A percentile compares a stretch with the other conserved stretches of the same genome.
Conservation (phyloP, 495 filamentous ascomycete genomes). For the Xylaria sp. region DNA sequence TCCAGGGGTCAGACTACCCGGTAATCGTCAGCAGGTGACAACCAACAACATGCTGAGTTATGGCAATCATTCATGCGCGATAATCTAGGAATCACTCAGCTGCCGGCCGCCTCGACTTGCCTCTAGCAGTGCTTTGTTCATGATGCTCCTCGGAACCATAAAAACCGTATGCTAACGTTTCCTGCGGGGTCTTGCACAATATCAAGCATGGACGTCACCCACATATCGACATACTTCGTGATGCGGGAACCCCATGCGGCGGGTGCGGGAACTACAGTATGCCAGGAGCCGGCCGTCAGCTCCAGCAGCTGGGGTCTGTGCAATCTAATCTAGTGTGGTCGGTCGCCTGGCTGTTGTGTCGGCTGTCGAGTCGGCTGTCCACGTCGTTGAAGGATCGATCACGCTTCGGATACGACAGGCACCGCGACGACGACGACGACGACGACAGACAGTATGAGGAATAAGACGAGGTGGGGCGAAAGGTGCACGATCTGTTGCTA, state of each 20-base stretch:
- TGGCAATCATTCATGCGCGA: constrained; percentile 15
- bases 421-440: constrained; percentile 3
- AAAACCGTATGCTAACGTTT: neutral
- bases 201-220: constrained; percentile 5
- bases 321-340: neutral
- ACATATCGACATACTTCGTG: constrained; percentile 19
- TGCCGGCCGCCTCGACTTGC: constrained; percentile 29
- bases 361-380: constrained; percentile 8
- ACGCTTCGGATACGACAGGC: constrained; percentile 14
- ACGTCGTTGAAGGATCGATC: constrained; percentile 19
- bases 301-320: constrained; percentile 1
- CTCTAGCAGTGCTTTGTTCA: constrained; percentile 17
- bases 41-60: constrained; percentile 7
- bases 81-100: constrained; percentile 1
- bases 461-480: constrained; percentile 22
- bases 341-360: no score
- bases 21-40: constrained; percentile 15
- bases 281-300: constrained; percentile 18
- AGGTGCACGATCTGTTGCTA: constrained; percentile 27
- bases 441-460: neutral
- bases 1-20: constrained; percentile 14
- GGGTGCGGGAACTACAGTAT: constrained; percentile 23
- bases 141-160: constrained; percentile 20
- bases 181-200: neutral
- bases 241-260: constrained; percentile 23